Base-by-base conservation (phyloP, 2,329 filamentous ascomycete genomes). In the Cephalotrichum gorgonifer region DNA sequence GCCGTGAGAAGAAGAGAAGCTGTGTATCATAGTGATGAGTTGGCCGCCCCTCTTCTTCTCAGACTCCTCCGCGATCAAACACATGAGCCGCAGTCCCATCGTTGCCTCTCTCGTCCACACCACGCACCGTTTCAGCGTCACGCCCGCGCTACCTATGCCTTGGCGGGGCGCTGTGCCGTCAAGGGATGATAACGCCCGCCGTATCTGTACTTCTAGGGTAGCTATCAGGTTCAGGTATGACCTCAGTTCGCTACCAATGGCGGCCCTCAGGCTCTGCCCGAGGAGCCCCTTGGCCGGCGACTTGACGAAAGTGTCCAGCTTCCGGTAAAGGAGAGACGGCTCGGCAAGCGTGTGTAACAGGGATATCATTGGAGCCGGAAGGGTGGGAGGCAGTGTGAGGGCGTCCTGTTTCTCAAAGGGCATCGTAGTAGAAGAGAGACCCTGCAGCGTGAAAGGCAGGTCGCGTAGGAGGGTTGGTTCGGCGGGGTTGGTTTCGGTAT, bases 101-200 rank as follows among this genome's bases (percentile, higher is more conserved):
- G 93, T 98, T 6, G 93, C 88, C 64, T 98, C 94, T 56, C 91
- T 81, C 8, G 90, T 97, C 94, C 94, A 98, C 23, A 98, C 86
- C 3, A 98, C 86, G 58, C 91, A 97, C 62, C 93, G 77, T 64
- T 97, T 97, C 46, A 98, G 71, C 0, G 93, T 98, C 14, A 98
- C 91, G 2, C 90, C 89, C 1, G 87, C 84, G 58, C 90, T 93
- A 6, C 88, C 85, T 48, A 94, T 81, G 2, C 85, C 84, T 42
- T 79, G 77, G 43, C 83, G 75, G 2, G 85, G 79, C 4, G 78
- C 78, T 2, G 72, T 70, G 47, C 85, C 80, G 54, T 87, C 81
- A n/a, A 93, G 69, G 7, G 84, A 79, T 5, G 83, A 76, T 44
- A 97, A 69, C 1, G 90, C 89, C 53, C 86, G 76, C 51, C 91